Base-by-base conservation (phyloP, 768 basidiomycete genomes). In the Crassisporium funariophilum region DNA sequence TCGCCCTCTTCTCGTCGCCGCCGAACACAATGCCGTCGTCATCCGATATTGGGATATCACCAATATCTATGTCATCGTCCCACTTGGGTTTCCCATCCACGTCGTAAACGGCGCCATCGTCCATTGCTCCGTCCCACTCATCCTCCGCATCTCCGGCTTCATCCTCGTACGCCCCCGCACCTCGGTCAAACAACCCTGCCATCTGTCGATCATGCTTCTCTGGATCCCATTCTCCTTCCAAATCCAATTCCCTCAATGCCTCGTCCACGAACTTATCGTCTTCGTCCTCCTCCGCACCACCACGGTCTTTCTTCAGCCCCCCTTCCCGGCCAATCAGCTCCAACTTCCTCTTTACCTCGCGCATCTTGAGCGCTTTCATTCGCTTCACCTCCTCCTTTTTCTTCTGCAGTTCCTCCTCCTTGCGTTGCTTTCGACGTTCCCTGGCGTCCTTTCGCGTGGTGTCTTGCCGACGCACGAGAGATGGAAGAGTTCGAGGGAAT, bases 171-270 rank as follows among this genome's bases (percentile, higher is more conserved):
- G 50, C 56, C 6, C 54, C 56, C 16, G 39, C 48, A 2, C 42
- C 53, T 8, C 57, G 54, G 25, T 58, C 57, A 23, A 93, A 91
- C 19, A 98, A 62, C 16, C 73, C 77, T 0, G 79, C 74, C 86
- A 99, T 93, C 62, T 91, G 88, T 25, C 64, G 67, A 53, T 97
- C 93, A 60, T 97, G 91, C 45, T 81, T 79, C 9, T 77, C 82
- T 10, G 91, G 87, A 57, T 98, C 92, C 88, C 91, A 98, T 35
- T 98, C 94, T 1, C 83, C 91, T 9, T 98, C 94, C 5, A 99
- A 69, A 56, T 95, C 91, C 3, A 95, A 73, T 33, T 78, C 80
- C 42, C 76, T 70, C 41, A 93, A 65, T 3, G 81, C 89, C 83
- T 55, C 46, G 47, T 62, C 61, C 33, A 60, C 49, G 15, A 59